phyloP scores from a whole-genome alignment of 768 basidiomycete species.

The Boletellus emodensis region DNA sequence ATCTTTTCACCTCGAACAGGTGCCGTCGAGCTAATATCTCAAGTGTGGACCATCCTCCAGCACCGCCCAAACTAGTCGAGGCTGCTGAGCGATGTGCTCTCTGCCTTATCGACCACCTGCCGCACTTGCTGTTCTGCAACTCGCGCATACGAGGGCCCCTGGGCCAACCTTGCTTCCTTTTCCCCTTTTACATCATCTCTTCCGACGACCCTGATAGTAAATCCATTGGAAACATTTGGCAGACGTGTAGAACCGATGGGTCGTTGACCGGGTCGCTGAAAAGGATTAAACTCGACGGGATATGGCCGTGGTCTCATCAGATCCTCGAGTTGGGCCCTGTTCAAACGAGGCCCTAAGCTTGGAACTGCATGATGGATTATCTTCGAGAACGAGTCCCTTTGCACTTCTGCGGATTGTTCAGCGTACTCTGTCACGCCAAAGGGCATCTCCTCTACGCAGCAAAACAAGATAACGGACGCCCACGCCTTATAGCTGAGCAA shows the following conservation, averaged over 20 bases:
- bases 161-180: not conserved
- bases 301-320: conserved; percentile 27
- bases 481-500: conserved; percentile 36
- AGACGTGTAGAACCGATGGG: conserved; percentile 23
- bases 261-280: conserved; percentile 32
- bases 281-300: conserved; percentile 30
- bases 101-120: conserved; percentile 9
- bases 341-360: conserved; percentile 22
- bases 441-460: conserved; percentile 24
- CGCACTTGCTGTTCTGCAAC: conserved; percentile 1
- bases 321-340: conserved; percentile 18
- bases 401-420: conserved; percentile 34
- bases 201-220: conserved; percentile 28
- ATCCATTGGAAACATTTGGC: conserved; percentile 32
- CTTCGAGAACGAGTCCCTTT: conserved; percentile 27
- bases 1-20: no score
- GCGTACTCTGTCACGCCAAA: conserved; percentile 37
- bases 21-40: no score
- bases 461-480: conserved; percentile 34
- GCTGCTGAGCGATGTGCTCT: conserved; percentile 23
- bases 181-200: conserved; percentile 10
- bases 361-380: conserved; percentile 27
- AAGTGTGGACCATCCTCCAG: no score
- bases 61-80: conserved; percentile 20
- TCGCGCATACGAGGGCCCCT: not conserved